Evolutionary conservation across 83 land plant species (phyloP), one percentile per base, ranked within the genome.

Genomic region (Picea mariana): DNA sequence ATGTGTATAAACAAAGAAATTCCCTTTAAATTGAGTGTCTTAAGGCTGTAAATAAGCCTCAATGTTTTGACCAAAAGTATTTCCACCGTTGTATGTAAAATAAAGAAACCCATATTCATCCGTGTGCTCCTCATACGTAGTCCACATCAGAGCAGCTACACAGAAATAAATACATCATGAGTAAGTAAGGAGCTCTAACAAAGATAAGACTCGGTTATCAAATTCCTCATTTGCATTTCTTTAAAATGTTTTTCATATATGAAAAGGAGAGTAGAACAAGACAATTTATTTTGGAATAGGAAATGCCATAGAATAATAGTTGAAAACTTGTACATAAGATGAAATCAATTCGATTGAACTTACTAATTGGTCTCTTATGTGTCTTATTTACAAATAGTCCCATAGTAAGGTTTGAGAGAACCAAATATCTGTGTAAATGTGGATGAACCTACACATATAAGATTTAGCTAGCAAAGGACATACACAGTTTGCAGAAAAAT

Each of bases 91-190:
- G 44, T 85, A 85, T 21, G 83, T 85, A 79, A 85, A 66, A 24
- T 85, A 85, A 20, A 85, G 84, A 67, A 85, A 85, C 18, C 86
- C 86, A 85, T 85, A 84, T 55, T 85, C 81, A 77, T 85, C 86
- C 63, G 81, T 85, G 49, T 82, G 73, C 24, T 85, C 86, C 58
- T 82, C 84, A 68, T 85, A 85, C 11, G 78, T 60, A 3, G 55
- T 23, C 5, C 84, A 85, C 84, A 85, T 81, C 76, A 85, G 4
- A 24, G 80, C 69, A 20, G 78, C 83, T 62, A 67, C 77, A 12
- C 1, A 4, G 23, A 9, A 73, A 72, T 20, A 42, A 73, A 73
- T 0, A 44, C 58, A 73, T 0, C 12, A 8, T 73, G 1, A 75
- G 15, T 2, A 44, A 44, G 17, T 49, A 0, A 49, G 20, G 38